Base-by-base conservation (phyloP, 139 green algal genomes). In the Mesotaenium endlicherianum region DNA sequence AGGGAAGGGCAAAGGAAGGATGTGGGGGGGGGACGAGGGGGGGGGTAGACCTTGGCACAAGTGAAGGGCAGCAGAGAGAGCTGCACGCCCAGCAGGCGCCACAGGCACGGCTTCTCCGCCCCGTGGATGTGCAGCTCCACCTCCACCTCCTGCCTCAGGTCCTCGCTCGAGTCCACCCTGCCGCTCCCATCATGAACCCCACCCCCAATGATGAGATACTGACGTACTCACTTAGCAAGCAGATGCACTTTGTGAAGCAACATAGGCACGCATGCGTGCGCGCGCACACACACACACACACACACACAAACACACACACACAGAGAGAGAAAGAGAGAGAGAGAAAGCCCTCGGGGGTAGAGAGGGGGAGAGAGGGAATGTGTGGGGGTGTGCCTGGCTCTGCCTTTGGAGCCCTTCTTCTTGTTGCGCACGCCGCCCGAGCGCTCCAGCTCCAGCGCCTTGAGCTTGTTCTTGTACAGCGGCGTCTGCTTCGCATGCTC, bases 401-500 rank as follows among this genome's bases (percentile, higher is more conserved):
- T 79, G 5, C 41, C 44, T 34, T 79, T 82, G 6, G 31, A 45
- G 14, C 44, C 75, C 75, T 82, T 82, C 59, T 82, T 82, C 38
- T 43, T 75, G 5, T 6, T 47, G 30, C 3, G 31, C 50, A 41
- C 42, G n/a, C 75, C 58, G 4, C 75, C 75, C 8, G 42, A 14
- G n/a, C 58, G 71, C 36, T 85, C 79, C 69, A 60, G 31, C 55
- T 85, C 79, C 79, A 84, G 43, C 34, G 39, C 36, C 53, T 86
- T 86, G 0, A 86, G 70, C 16, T 44, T 34, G 38, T 86, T 86
- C 40, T 45, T 69, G 49, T 86, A 86, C 31, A 71, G 72, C 26
- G 80, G 80, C 30, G 80, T 86, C 59, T 86, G 80, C 80, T 86
- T 86, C 14, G 80, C 80, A 14, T 70, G 70, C 26, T 83, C 70